phyloP scores from a whole-genome alignment of 139 green algal species.

The Microglena sp. region DNA sequence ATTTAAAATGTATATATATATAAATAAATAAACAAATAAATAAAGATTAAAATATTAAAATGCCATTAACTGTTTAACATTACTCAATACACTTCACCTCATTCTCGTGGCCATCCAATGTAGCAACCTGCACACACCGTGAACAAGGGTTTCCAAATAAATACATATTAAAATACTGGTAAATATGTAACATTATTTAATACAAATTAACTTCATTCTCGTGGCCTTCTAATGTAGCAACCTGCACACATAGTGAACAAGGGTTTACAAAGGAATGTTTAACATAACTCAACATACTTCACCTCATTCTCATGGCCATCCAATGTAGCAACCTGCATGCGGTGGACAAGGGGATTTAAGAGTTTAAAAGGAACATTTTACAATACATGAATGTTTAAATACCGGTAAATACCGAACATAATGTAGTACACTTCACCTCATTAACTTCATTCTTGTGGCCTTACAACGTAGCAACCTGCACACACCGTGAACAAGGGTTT shows the following conservation, averaged over 20 bases:
- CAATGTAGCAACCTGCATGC: too few species aligned
- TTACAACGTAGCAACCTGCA: too few species aligned
- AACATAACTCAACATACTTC: not conserved
- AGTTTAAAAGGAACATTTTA: too few species aligned
- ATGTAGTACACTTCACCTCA: too few species aligned
- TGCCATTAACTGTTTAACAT: too few species aligned
- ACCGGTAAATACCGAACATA: too few species aligned
- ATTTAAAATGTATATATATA: not conserved
- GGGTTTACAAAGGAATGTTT: not conserved
- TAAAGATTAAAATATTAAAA: too few species aligned
- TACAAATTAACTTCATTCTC: conserved; percentile 15
- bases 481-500: conserved; percentile 38
- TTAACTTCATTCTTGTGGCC: conserved; percentile 86
- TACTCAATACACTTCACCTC: conserved; percentile 92
- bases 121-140: conserved; percentile 38
- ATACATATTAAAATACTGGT: too few species aligned
- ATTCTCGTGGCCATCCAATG: conserved; percentile 88
- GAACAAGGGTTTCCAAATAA: not conserved
- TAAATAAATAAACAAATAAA: not conserved
- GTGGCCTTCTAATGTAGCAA: not conserved
- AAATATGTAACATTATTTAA: conserved; percentile 56
- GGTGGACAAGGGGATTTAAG: too few species aligned
- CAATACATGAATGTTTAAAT: too few species aligned
- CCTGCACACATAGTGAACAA: not conserved
- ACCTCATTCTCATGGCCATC: too few species aligned